Evolutionary conservation across 768 basidiomycete species (phyloP), one percentile per base, ranked within the genome.

Genomic region (Leccinum subgranulosum): DNA sequence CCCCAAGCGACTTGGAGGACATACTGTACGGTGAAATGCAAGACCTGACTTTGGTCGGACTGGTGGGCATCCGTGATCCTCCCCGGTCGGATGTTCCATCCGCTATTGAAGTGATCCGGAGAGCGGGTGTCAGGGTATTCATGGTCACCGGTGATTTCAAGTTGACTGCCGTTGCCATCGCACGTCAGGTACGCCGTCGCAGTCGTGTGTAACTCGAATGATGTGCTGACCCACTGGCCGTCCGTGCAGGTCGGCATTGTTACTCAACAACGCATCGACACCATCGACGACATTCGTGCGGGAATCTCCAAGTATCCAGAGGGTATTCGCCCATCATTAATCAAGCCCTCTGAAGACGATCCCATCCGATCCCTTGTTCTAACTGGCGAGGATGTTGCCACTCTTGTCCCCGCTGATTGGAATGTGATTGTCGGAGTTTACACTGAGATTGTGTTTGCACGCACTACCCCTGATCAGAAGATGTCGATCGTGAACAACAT

Each of bases 61-160:
- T 85, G 2, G 74, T 79, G 5, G 82, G 82, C 23, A 79, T 85
- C 53, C 76, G 76, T 59, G 84, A 85, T 55, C 84, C 84, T 4
- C 83, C 83, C 10, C 75, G 83, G 25, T 69, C 75, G 11, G 79
- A 84, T 53, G 77, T 79, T n/a, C 73, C 75, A 2, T 70, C 67
- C 0, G 77, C 84, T 7, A 79, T 85, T 2, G 59, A 71, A 3
- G 71, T 77, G 49, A 81, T 79, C 62, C 70, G 79, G 23, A 66
- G 70, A 51, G 84, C 84, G 1, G 83, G 84, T 21, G 76, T 82
- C 49, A 75, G 77, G 23, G 77, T 83, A 17, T 77, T 81, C 57
- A 84, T 84, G 81, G 74, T 84, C 23, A 84, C 83, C 0, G 83
- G 83, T 49, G 82, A 84, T 64, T 81, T 82, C 67, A 72, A 78